phyloP scores from a whole-genome alignment of 805 yeast genomes.

The Ogataea paradorogensis region DNA sequence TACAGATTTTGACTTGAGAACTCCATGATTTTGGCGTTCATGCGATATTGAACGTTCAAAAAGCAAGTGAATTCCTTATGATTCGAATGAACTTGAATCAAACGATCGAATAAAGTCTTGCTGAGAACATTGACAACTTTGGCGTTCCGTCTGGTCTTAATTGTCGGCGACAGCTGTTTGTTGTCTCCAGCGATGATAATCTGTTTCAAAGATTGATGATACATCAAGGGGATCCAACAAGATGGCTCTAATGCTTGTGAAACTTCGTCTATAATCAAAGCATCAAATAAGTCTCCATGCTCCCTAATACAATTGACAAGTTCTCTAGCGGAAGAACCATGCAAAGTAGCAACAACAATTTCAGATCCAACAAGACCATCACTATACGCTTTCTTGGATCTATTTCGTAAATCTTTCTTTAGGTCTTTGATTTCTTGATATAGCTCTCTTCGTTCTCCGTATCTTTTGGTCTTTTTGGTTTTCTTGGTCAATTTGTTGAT shows the following conservation, averaged over 20 bases:
- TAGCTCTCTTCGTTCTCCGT: constrained; percentile 59
- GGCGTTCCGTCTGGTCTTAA: constrained; percentile 50
- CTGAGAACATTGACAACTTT: constrained; percentile 47
- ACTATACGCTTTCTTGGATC: constrained; percentile 63
- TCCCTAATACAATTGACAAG: constrained; percentile 46
- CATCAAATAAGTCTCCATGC: constrained; percentile 53
- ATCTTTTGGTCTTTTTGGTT: constrained; percentile 53
- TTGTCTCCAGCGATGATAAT: constrained; percentile 91
- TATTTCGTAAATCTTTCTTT: constrained; percentile 60
- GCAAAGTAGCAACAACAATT: constrained; percentile 80
- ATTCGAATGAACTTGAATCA: constrained; percentile 48
- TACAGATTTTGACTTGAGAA: constrained; percentile 73
- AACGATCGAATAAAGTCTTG: constrained; percentile 76
- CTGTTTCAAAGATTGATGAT: constrained; percentile 54
- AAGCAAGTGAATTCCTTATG: constrained; percentile 49
- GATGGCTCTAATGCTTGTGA: constrained; percentile 94
- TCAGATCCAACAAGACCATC: constrained; percentile 58
- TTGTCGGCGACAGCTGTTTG: constrained; percentile 87
- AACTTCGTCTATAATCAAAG: constrained; percentile 90
- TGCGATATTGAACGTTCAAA: constrained; percentile 79
- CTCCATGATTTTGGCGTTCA: constrained; percentile 75
- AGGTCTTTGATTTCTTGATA: constrained; percentile 68
- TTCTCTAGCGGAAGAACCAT: constrained; percentile 79
- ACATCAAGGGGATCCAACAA: constrained; percentile 89
- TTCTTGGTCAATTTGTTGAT: constrained; percentile 50